These are phyloP conservation scores for Wolfiporia cocos DNA, from an alignment of 1,284 basidiomycete genomes.

Conservation along the genomic window DNA sequence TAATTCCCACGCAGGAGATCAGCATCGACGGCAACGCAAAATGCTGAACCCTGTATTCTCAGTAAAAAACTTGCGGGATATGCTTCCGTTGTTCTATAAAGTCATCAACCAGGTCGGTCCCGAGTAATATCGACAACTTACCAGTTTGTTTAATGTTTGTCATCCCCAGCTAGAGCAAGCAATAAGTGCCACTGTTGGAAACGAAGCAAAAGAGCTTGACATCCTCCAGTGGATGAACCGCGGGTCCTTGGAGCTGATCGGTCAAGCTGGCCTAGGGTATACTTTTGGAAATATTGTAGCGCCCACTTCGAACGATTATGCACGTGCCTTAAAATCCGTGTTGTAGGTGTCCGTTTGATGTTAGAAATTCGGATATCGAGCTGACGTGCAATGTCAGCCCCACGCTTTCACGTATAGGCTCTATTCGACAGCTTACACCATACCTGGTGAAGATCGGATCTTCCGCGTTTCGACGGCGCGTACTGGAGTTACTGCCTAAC, in stretches of 20 bases:
- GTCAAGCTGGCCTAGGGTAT: constrained; percentile 32
- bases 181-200: constrained; percentile 11
- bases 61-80: constrained; percentile 14
- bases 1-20: constrained; percentile 10
- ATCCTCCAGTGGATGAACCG: constrained; percentile 29
- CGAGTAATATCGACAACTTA: not conserved
- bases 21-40: constrained; percentile 14
- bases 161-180: constrained; percentile 12
- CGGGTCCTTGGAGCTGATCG: constrained; percentile 32
- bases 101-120: constrained; percentile 5
- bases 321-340: constrained; percentile 7
- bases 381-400: constrained; percentile 8
- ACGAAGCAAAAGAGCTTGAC: constrained; percentile 22
- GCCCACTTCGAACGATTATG: constrained; percentile 15
- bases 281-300: constrained; percentile 27
- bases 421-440: constrained; percentile 10
- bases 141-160: too few relatives aligned
- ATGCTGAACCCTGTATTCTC: constrained; percentile 20
- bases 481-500: constrained; percentile 14
- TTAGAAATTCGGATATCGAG: not conserved
- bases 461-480: constrained; percentile 3
- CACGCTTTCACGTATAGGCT: constrained; percentile 4
- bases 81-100: constrained; percentile 17
- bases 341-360: not conserved
- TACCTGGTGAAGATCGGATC: constrained; percentile 8